Evolutionary conservation across 441 rosid genomes (phyloP), one percentile per base, ranked within the genome.

Genomic region (Gossypium davidsonii): DNA sequence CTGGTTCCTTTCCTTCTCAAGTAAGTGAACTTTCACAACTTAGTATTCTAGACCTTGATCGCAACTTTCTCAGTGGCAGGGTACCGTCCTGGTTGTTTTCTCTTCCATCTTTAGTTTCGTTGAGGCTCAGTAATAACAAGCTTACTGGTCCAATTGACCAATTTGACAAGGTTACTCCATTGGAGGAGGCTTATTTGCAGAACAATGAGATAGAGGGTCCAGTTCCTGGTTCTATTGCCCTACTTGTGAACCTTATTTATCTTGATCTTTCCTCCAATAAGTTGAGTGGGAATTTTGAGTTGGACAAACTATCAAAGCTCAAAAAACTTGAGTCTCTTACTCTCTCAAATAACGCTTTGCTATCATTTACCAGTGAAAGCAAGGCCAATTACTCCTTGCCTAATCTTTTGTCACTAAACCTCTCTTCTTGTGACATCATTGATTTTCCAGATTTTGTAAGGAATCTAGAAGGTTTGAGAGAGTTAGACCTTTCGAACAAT

Each of bases 311-410:
- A 4, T 39, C 67, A 63, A 17, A 18, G 26, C 15, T 67, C 20
- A 4, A 2, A 7, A 4, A 15, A 1, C 76, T 73, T 7, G 0
- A 4, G 8, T 6, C 0, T 1, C 37, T 73, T 0, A 8, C 1
- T 26, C 91, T 76, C 51, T 63, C 68, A 4, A 17, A 4, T 18
- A 63, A 18, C 2, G 7, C 51, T 39, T 39, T 63, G 2, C 15
- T 10, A 10, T 39, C 68, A 39, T 18, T 18, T 9, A 64, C 2
- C 17, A 42, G 17, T 18, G 17, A 9, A 39, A 64, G 68, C 52
- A 64, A 39, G 2, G 51, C 28, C 2, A 10, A 20, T 18, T 63
- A 18, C 51, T 37, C 51, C 14, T 17, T 39, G 49, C 51, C 51
- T 4, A 37, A 18, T 37, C 26, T 48, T 28, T 0, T 0, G 14